Evolutionary conservation across 1,139 yeast genomes (phyloP), one percentile per base, ranked within the genome.

Genomic region (Zygoascus sp.): DNA sequence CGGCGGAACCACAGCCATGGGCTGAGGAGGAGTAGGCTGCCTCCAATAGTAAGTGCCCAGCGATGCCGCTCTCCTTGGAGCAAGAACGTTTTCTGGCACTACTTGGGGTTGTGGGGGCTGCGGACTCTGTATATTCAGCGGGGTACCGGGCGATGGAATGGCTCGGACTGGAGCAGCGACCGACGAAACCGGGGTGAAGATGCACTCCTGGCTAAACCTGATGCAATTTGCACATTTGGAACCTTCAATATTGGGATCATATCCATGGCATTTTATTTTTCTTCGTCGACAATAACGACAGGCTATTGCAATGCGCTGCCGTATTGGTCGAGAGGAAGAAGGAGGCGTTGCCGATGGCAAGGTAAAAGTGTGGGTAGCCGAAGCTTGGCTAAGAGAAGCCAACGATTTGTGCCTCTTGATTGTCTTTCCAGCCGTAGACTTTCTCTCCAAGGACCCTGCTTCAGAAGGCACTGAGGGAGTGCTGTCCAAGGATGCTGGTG

Each of bases 191-290:
- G 68, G 68, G 9, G 64, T 60, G 50, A 63, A 64, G n/a, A 64
- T 47, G 45, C 68, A 64, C 40, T 60, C 63, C 50, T 64, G 67
- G 43, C 60, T 61, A 52, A 60, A 61, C 40, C 64, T 55, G 8
- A 53, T 51, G 50, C 68, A 64, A 46, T 64, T 64, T n/a, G 62
- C 46, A 51, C 68, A 64, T 43, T 58, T 57, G 3, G 59, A 49
- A 36, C 53, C 53, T 17, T 53, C 56, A 13, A 53, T 53, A 11
- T 53, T 46, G 20, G 64, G 58, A 22, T 57, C 64, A 32, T 54
- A 57, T 8, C 68, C 68, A n/a, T 64, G 61, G 49, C 68, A 64
- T 19, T 67, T 58, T 25, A 64, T 64, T 60, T 61, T 62, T 20
- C 66, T 55, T 11, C 66, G 52, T 13, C 66, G 59, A 45, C 66